Base-by-base conservation (phyloP, 805 yeast genomes). In the Danielia oregonensis region DNA sequence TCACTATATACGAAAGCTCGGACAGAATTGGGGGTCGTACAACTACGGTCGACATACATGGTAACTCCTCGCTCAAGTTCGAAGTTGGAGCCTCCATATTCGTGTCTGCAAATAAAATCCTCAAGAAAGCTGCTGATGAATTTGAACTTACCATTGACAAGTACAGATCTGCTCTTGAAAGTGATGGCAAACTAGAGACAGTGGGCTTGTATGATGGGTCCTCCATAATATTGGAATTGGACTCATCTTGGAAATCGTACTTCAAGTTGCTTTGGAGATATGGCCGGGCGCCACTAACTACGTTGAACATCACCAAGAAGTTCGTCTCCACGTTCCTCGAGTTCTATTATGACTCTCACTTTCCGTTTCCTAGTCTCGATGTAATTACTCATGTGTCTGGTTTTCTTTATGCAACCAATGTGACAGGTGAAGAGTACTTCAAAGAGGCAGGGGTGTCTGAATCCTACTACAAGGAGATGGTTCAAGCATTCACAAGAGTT, bases 61-160 rank as follows among this genome's bases (percentile, higher is more conserved):
- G 44, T 4, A 53, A 57, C 22, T 11, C 32, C n/a, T 15, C 29
- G 9, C 37, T 41, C 5, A 34, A 51, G 45, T 4, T 51, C 17
- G 78, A 73, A 44, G 42, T 72, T 6, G 79, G 78, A 6, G 78
- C 67, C 0, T 59, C 73, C 2, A 54, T 71, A 1, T 72, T 70
- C 40, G 68, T 68, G 13, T 51, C 52, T 6, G 64, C 54, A 5
- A 73, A 73, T 38, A 39, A 48, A 40, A 61, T 70, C 16, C 35
- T 73, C 26, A 26, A 29, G n/a, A 49, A 54, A 17, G 74, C 73
- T 1, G 70, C 59, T 4, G 36, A 52, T 17, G 49, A 52, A 25
- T 68, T 67, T 44, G 54, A 57, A n/a, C 47, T 72, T 13, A 34
- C 44, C 1, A 10, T n/a, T 15, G 36, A 51, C 16, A 48, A 52